Evolutionary conservation across 169 alveolate genomes (phyloP).

Genomic region (Prorocentrum cordatum): DNA sequence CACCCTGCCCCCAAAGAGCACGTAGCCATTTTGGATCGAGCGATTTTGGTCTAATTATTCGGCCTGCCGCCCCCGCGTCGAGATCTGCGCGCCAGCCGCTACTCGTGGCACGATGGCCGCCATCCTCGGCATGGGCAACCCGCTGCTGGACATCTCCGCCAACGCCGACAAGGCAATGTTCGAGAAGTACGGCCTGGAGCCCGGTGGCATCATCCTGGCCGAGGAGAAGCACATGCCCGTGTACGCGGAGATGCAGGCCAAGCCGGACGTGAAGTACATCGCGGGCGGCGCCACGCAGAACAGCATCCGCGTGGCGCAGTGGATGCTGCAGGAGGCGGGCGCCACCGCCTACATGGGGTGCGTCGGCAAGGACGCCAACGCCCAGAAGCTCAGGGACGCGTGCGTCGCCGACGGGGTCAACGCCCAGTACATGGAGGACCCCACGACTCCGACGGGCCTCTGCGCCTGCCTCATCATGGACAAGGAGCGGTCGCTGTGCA

Average conservation of each 20-base stretch:
- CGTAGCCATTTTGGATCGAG: too few relatives aligned
- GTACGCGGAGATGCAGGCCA: conserved; percentile 59
- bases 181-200: conserved; percentile 73
- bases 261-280: conserved; percentile 50
- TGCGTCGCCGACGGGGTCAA: conserved; percentile 49
- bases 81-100: too few relatives aligned
- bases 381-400: conserved; percentile 44
- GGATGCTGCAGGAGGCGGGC: conserved; percentile 72
- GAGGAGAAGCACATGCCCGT: conserved; percentile 77
- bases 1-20: too few relatives aligned
- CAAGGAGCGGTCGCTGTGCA: conserved; percentile 77
- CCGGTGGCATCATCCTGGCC: conserved; percentile 77
- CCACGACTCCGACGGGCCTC: conserved; percentile 80
- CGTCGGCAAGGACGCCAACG: conserved; percentile 34
- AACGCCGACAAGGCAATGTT: conserved; percentile 35
- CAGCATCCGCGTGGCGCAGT: conserved; percentile 77
- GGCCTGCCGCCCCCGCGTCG: too few relatives aligned
- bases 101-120: too few relatives aligned
- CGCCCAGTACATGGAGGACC: too few relatives aligned
- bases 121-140: conserved; percentile 78
- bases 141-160: conserved; percentile 80
- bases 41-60: too few relatives aligned
- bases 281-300: conserved; percentile 84
- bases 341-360: conserved; percentile 66
- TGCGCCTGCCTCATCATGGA: conserved; percentile 77